Evolutionary conservation across 164 flowering plant genomes (phyloP).

Genomic region (Pachysandra terminalis): DNA sequence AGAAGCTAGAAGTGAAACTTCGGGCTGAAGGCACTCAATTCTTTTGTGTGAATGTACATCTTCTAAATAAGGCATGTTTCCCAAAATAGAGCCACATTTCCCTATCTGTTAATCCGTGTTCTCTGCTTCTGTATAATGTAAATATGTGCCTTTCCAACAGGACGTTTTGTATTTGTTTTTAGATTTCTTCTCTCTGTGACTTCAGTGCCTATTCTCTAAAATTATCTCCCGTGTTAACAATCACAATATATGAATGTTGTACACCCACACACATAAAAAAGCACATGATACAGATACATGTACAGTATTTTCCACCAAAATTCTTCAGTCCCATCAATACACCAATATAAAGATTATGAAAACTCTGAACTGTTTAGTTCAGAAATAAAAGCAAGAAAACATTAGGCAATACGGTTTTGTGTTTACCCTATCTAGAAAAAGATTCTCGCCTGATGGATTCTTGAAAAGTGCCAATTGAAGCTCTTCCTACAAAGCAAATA

Average conservation of each 20-base stretch:
- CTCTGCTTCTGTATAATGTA: background rate
- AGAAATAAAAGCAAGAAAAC: background rate
- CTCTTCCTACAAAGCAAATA: constrained; percentile 55
- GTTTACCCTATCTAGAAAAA: constrained; percentile 74
- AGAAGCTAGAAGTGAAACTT: no score
- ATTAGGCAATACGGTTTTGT: background rate
- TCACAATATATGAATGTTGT: no score
- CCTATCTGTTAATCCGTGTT: background rate
- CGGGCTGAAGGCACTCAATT: no score
- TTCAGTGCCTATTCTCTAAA: no score
- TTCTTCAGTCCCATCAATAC: no score
- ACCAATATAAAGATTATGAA: no score
- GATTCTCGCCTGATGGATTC: constrained; percentile 57
- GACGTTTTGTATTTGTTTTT: background rate
- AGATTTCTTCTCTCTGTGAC: no score
- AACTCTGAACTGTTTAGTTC: background rate
- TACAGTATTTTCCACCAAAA: no score
- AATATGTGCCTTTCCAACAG: background rate
- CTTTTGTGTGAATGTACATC: background rate
- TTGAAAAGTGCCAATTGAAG: constrained; percentile 68
- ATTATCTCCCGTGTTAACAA: no score
- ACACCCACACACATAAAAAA: no score
- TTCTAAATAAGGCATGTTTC: background rate
- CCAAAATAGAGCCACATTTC: background rate
- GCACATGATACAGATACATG: no score